Conservation (phyloP, 2,329 filamentous ascomycete genomes). For the Stachybotrys echinatus region DNA sequence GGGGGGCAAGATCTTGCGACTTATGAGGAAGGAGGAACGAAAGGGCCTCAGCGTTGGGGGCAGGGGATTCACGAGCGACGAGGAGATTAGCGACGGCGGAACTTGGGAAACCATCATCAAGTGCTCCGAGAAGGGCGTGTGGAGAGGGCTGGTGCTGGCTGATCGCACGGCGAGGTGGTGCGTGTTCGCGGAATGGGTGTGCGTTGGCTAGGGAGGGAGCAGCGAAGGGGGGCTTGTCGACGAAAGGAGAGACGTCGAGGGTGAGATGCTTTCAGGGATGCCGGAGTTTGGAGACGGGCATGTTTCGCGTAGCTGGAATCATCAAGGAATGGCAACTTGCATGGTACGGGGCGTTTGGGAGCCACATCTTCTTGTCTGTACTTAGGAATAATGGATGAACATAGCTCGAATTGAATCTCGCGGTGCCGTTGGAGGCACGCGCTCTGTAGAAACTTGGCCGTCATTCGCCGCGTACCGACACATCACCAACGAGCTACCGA, state of each 20-base stretch:
- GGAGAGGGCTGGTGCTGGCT: slow-evolving; percentile 76
- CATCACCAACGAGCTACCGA: too few relatives aligned
- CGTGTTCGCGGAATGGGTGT: slow-evolving; percentile 86
- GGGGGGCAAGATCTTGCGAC: slow-evolving; percentile 84
- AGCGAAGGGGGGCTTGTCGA: background rate
- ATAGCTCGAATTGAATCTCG: background rate
- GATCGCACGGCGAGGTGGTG: slow-evolving; percentile 84
- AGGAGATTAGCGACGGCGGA: slow-evolving; percentile 62
- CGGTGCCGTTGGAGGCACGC: background rate
- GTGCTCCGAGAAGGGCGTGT: slow-evolving; percentile 74
- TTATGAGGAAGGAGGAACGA: slow-evolving; percentile 75
- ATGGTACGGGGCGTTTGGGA: background rate
- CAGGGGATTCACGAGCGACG: slow-evolving; percentile 36
- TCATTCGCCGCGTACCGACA: too few relatives aligned
- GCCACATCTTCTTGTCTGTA: background rate
- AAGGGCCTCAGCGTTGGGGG: slow-evolving; percentile 44
- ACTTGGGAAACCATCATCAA: slow-evolving; percentile 91
- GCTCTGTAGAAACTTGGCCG: background rate
- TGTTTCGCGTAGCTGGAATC: too few relatives aligned
- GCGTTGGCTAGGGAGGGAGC: slow-evolving; percentile 29
- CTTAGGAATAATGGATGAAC: background rate
- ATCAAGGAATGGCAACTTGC: background rate
- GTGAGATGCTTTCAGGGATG: background rate
- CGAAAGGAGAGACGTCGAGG: background rate
- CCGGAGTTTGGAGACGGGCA: background rate